Evolutionary conservation across 768 basidiomycete species (phyloP).

Genomic region (Macrolepiota fuliginosa): DNA sequence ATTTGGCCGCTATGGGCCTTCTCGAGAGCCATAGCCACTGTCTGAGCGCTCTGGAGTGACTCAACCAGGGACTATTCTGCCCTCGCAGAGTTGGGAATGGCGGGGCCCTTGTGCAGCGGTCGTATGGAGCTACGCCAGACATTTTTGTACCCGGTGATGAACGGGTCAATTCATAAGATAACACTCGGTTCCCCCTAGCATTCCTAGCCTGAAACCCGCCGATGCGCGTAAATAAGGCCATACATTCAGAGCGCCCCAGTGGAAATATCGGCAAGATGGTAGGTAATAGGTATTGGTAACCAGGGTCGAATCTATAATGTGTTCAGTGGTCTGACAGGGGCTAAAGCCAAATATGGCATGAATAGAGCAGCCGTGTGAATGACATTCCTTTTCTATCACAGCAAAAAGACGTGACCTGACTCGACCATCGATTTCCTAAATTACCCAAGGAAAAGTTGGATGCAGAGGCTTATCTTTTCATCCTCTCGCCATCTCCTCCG

Average conservation of each 20-base stretch:
- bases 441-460: slow-evolving; percentile 22
- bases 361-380: slow-evolving; percentile 2
- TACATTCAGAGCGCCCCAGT: too few relatives aligned
- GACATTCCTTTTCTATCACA: background rate
- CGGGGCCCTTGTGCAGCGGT: too few relatives aligned
- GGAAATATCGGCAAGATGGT: too few relatives aligned
- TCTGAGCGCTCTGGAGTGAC: background rate
- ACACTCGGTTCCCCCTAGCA: background rate
- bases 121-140: background rate
- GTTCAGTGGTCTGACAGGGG: background rate
- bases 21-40: background rate
- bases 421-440: slow-evolving; percentile 8
- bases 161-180: background rate
- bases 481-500: slow-evolving; percentile 19
- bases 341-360: too few relatives aligned
- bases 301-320: background rate
- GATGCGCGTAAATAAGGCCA: background rate
- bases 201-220: background rate
- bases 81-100: too few relatives aligned
- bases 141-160: background rate
- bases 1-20: background rate
- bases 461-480: slow-evolving; percentile 30
- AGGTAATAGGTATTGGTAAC: background rate
- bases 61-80: too few relatives aligned
- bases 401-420: slow-evolving; percentile 2